Percentiles rank a stretch among this genome's conserved stretches.
phyloP scores from a whole-genome alignment of 2,329 filamentous ascomycete species.

The Colletotrichum caudatum region DNA sequence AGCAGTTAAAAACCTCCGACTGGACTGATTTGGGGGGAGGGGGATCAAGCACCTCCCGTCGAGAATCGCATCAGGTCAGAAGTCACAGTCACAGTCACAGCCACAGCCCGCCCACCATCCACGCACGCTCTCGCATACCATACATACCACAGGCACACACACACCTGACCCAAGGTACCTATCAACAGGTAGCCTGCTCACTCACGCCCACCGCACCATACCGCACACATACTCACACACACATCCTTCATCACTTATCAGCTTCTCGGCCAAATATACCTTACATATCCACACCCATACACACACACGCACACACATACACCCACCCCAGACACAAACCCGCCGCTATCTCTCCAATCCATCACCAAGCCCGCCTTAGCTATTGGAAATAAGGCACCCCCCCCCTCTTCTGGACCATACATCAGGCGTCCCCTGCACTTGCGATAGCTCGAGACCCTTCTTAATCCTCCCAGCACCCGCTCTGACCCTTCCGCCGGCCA shows the following conservation, averaged over 20 bases:
- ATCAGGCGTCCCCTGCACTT: conserved; percentile 40
- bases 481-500: conserved; percentile 28
- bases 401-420: conserved; percentile 4
- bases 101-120: conserved; percentile 9
- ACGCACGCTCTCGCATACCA: not conserved
- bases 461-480: conserved; percentile 41
- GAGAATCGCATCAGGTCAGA: conserved; percentile 19
- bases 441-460: conserved; percentile 38
- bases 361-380: conserved; percentile 39
- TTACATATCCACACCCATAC: conserved; percentile 26
- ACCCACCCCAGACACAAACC: conserved; percentile 31
- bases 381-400: conserved; percentile 37
- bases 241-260: conserved; percentile 38
- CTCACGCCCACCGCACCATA: conserved; percentile 3
- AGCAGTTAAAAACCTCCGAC: conserved; percentile 16
- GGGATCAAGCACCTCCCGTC: conserved; percentile 16
- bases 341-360: conserved; percentile 40
- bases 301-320: conserved; percentile 17
- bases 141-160: not conserved
- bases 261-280: conserved; percentile 42
- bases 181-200: not conserved
- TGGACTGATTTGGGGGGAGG: conserved; percentile 12
- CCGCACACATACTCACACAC: not conserved
- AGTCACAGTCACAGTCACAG: conserved; percentile 19
- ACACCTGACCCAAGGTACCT: not conserved